Conservation (phyloP, 306 rosid genomes). For the Alnus rubra region DNA sequence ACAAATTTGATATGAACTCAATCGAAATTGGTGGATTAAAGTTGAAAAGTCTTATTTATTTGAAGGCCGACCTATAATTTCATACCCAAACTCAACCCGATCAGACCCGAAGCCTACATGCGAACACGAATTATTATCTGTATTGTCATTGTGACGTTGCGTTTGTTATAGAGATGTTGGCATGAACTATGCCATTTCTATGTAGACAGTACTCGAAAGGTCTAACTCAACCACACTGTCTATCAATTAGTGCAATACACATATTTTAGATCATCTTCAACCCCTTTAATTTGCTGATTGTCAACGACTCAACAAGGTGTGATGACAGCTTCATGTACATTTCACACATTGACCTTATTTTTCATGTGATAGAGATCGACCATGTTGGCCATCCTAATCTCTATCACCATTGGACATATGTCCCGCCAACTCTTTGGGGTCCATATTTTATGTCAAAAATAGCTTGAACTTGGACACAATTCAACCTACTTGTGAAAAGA, state of each 20-base stretch:
- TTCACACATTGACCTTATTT: neutral
- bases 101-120: too few relatives aligned
- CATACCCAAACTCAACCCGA: too few relatives aligned
- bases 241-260: neutral
- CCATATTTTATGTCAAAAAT: neutral
- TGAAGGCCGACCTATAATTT: too few relatives aligned
- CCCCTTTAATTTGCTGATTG: neutral
- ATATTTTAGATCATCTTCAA: neutral
- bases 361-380: neutral
- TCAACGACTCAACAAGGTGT: neutral
- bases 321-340: neutral
- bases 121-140: too few relatives aligned
- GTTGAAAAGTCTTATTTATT: too few relatives aligned
- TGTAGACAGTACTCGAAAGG: too few relatives aligned
- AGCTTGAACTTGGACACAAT: slow-evolving; percentile 8
- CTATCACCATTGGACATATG: neutral
- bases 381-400: neutral
- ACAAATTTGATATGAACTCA: too few relatives aligned
- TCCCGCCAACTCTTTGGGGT: neutral
- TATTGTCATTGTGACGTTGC: too few relatives aligned
- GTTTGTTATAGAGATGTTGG: too few relatives aligned
- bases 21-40: too few relatives aligned
- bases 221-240: too few relatives aligned
- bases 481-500: neutral
- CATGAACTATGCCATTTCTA: too few relatives aligned